Conservation (phyloP, 306 rosid species). For the apple (Malus domestica) region DNA sequence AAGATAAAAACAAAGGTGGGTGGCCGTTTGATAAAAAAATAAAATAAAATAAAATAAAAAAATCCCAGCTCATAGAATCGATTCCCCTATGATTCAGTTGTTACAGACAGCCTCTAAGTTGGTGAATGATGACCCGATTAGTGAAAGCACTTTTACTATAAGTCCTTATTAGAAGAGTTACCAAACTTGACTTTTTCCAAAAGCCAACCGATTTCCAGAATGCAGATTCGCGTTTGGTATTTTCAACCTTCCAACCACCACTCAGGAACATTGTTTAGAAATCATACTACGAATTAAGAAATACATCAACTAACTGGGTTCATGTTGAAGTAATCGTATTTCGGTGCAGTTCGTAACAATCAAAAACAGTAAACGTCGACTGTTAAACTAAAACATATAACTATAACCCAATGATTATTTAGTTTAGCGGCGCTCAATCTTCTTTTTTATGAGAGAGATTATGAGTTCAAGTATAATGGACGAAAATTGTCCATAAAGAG, state of each 20-base stretch:
- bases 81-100: constrained; percentile 15
- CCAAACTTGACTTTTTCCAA: constrained; percentile 16
- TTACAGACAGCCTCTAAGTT: constrained; percentile 12
- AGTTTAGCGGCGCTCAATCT: not conserved
- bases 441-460: not conserved
- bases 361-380: not conserved
- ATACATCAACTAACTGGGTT: not conserved
- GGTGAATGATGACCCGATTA: constrained; percentile 6
- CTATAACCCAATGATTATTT: not conserved
- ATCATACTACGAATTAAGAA: not conserved
- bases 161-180: not conserved
- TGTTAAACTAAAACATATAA: not conserved
- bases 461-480: not conserved
- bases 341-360: not conserved
- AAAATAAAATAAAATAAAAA: not conserved
- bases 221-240: constrained; percentile 13
- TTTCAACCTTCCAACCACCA: constrained; percentile 22
- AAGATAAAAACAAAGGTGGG: constrained; percentile 8
- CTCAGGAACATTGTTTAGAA: not conserved
- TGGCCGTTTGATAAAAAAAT: constrained; percentile 22
- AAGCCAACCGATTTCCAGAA: constrained; percentile 9
- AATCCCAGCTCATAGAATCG: constrained; percentile 12
- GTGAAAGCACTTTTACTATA: constrained; percentile 4
- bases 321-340: not conserved
- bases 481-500: not conserved